Conservation (phyloP, 495 filamentous ascomycete genomes). For the Extremus antarcticus region DNA sequence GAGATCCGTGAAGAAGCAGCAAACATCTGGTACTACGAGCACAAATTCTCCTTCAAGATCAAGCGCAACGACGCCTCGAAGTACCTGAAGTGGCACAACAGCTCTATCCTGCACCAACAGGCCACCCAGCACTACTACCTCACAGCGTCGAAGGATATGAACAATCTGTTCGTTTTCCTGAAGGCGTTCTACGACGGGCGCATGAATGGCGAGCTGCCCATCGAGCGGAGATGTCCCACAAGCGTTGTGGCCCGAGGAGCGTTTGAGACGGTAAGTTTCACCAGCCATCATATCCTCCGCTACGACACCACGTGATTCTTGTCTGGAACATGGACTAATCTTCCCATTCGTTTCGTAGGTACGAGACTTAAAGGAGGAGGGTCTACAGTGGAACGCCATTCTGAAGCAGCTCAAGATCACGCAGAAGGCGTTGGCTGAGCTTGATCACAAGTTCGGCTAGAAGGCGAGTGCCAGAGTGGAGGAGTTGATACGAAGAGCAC, state of each 20-base stretch:
- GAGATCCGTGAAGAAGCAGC: slow-evolving; percentile 1
- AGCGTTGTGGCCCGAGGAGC: no score
- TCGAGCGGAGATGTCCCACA: no score
- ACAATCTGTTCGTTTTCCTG: neutral
- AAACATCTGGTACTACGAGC: slow-evolving; percentile 10
- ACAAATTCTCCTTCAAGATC: slow-evolving; percentile 1
- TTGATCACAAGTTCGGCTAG: neutral
- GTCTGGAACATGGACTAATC: neutral
- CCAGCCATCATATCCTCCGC: no score
- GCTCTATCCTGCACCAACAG: neutral
- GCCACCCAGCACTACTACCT: neutral
- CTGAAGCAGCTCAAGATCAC: neutral
- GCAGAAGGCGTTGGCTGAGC: neutral
- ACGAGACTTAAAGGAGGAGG: neutral
- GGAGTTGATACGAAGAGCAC: no score
- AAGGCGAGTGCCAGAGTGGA: no score
- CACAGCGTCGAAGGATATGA: neutral
- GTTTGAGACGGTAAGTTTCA: no score
- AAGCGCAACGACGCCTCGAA: neutral
- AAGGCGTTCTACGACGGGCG: neutral
- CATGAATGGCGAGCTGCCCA: neutral
- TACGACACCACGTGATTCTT: no score
- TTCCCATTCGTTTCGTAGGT: neutral
- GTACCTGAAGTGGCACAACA: neutral
- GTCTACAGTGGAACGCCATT: neutral